Evolutionary conservation across 2,329 filamentous ascomycete species (phyloP).

Genomic region (Diatrype stigma): DNA sequence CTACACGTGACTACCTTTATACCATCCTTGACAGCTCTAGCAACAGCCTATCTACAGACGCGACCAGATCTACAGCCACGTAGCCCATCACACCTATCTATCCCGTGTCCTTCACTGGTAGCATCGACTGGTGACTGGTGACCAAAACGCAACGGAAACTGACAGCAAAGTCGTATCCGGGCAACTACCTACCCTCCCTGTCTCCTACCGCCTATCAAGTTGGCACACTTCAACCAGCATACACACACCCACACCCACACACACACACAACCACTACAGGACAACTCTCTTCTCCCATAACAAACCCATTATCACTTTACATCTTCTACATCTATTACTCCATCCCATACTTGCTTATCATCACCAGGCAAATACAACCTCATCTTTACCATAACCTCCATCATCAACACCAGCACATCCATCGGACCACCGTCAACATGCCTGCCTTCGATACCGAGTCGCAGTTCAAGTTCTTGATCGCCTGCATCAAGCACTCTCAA

Average conservation of each 20-base stretch:
- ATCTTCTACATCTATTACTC: background rate
- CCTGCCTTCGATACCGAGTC: conserved; percentile 43
- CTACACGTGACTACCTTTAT: no score
- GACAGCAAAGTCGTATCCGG: no score
- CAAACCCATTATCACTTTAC: background rate
- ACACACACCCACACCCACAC: no score
- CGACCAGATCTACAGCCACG: no score
- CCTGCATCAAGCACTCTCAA: conserved; percentile 58
- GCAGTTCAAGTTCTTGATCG: conserved; percentile 62
- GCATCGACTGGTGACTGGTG: no score
- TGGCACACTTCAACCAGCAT: no score
- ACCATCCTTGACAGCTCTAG: no score
- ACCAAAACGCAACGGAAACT: no score
- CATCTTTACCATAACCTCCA: background rate
- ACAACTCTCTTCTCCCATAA: background rate
- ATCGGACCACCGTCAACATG: conserved; percentile 15
- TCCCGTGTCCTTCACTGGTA: no score
- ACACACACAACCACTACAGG: background rate
- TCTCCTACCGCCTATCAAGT: no score
- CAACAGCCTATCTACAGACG: no score
- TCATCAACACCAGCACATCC: conserved; percentile 2
- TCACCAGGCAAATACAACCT: background rate
- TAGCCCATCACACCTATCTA: no score
- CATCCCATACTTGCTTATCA: background rate
- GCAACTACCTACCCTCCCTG: background rate